These are phyloP conservation scores for Aureobasidium melanogenum DNA, from an alignment of 2,329 filamentous ascomycete genomes.

Conservation along the genomic window DNA sequence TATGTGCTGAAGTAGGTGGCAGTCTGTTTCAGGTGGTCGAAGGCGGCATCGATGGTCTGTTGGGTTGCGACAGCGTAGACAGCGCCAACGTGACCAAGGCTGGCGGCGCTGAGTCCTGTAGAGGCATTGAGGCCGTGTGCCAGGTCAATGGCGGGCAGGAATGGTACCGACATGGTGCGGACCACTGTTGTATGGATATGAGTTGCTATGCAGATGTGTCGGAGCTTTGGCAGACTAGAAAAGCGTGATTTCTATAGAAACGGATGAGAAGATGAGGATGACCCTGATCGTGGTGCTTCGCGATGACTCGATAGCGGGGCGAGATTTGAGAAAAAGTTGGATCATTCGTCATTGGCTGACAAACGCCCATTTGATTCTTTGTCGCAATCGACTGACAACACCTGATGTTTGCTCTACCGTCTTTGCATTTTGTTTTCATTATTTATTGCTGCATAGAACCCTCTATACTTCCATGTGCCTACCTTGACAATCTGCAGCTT, in stretches of 20 bases:
- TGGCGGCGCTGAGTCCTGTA: constrained; percentile 42
- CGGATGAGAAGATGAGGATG: background rate
- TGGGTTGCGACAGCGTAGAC: constrained; percentile 46
- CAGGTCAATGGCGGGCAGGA: constrained; percentile 43
- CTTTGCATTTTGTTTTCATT: background rate
- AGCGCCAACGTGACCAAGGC: constrained; percentile 49
- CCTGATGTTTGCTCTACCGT: background rate
- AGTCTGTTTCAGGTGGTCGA: constrained; percentile 47
- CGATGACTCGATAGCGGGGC: constrained; percentile 3
- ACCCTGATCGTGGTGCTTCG: background rate
- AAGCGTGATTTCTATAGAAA: background rate
- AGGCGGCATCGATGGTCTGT: constrained; percentile 34
- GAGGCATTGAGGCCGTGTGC: constrained; percentile 33
- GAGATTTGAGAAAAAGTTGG: constrained; percentile 2
- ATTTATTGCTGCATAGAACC: background rate
- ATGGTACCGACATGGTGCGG: constrained; percentile 33
- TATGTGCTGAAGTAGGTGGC: constrained; percentile 53
- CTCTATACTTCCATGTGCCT: background rate
- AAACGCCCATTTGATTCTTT: background rate
- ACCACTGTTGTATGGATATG: background rate
- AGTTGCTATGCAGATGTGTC: background rate
- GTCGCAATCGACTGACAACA: background rate
- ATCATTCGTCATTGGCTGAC: constrained; percentile 6
- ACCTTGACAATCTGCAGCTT: background rate
- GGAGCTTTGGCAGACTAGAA: background rate